Base-by-base conservation (phyloP, 768 basidiomycete species). In the Mycena filopes region DNA sequence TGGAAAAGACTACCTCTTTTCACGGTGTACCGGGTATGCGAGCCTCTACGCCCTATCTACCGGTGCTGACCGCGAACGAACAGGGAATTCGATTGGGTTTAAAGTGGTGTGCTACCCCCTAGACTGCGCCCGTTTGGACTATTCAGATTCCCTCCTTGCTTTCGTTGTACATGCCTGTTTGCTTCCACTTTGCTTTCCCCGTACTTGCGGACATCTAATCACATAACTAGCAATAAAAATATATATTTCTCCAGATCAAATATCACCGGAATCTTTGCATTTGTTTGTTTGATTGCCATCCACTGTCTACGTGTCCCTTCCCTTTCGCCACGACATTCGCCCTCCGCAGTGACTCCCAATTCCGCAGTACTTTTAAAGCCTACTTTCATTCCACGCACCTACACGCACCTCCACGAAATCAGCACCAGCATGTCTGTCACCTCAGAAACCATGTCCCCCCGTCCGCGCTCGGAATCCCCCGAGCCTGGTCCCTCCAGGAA, bases 1-100 rank as follows among this genome's bases (percentile, higher is more conserved):
- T 69, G 97, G 97, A 31, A 95, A 93, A 73, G 98, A 99, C 73
- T 99, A 99, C 80, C 86, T 99, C 18, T 99, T 99, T 74, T 87
- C 93, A 56, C 97, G 98, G 78, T 99, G 97, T 79, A 95, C 89
- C 8, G 97, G 97, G 97, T 98, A 74, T 75, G 89, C 79, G 21
- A n/a, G 15, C 41, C 40, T 18, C 36, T 33, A 21, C 7, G 16
- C 20, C 29, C 43, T 10, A 9, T 6, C 15, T 42, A n/a, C 40
- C 29, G 18, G 50, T 25, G 15, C 38, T 41, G 18, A 59, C 33
- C 15, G 11, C 29, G 36, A 36, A 36, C 12, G n/a, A 15, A 21
- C 60, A 66, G 65, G 15, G 65, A 66, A 58, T 66, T 66, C 55
- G 65, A 66, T 21, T 66, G 65, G 65, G 60, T 66, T n/a, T 66